Evolutionary conservation across 805 yeast genomes (phyloP).

Genomic region (Cyberlindnera americana): DNA sequence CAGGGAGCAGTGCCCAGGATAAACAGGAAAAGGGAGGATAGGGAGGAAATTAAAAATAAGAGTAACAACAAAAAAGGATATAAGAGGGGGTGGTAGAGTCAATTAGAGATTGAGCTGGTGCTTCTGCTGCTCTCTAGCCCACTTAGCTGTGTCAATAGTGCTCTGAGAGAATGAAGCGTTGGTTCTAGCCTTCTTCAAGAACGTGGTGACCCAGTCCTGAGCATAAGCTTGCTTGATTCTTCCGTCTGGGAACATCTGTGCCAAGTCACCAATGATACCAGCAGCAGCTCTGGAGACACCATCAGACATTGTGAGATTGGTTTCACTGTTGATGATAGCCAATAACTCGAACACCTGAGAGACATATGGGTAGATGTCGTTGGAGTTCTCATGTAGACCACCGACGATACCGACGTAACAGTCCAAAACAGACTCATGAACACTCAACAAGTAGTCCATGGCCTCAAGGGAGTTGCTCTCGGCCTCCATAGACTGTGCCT

Average conservation of each 20-base stretch:
- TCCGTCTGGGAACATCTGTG: slow-evolving; percentile 79
- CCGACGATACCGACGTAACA: slow-evolving; percentile 94
- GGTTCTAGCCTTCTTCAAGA: slow-evolving; percentile 69
- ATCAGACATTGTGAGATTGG: slow-evolving; percentile 59
- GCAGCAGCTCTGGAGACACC: slow-evolving; percentile 77
- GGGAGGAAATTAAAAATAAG: slow-evolving; percentile 7
- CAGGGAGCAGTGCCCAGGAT: neutral
- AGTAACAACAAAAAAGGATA: slow-evolving; percentile 6
- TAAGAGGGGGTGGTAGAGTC: too few species aligned
- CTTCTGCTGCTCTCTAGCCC: slow-evolving; percentile 80
- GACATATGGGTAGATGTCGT: slow-evolving; percentile 59
- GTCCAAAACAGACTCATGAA: slow-evolving; percentile 88
- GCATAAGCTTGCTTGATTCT: slow-evolving; percentile 61
- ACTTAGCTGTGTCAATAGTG: slow-evolving; percentile 90
- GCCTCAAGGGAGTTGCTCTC: slow-evolving; percentile 72
- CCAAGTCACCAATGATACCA: slow-evolving; percentile 91
- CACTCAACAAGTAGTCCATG: slow-evolving; percentile 64
- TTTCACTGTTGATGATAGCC: slow-evolving; percentile 54
- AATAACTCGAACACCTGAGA: slow-evolving; percentile 70
- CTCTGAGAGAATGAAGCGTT: slow-evolving; percentile 56
- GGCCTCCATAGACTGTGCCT: slow-evolving; percentile 59
- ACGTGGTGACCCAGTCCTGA: slow-evolving; percentile 76
- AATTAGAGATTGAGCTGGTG: slow-evolving; percentile 19
- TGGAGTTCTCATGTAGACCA: slow-evolving; percentile 73
- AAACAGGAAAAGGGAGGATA: slow-evolving; percentile 11